Evolutionary conservation across 2,329 filamentous ascomycete species (phyloP).

Genomic region (Teratosphaeria zuluensis): DNA sequence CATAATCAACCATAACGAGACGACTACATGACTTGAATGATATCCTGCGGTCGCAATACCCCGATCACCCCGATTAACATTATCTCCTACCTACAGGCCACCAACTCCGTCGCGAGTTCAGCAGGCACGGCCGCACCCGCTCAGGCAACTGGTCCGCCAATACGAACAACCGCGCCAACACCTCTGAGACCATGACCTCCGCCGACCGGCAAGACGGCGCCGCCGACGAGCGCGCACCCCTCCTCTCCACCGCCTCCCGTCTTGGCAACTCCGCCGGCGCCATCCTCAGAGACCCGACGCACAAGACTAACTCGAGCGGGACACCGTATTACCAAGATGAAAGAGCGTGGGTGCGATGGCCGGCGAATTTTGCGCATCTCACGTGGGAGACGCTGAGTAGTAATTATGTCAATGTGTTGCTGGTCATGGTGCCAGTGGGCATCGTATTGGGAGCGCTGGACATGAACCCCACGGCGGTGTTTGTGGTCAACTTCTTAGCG

Average conservation of each 20-base stretch:
- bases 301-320: constrained; percentile 5
- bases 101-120: constrained; percentile 9
- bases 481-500: constrained; percentile 70
- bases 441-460: constrained; percentile 54
- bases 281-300: constrained; percentile 1
- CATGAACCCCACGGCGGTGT: constrained; percentile 59
- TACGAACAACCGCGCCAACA: background rate
- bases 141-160: constrained; percentile 4
- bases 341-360: constrained; percentile 23
- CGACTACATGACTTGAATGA: background rate
- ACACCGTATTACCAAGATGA: constrained; percentile 18
- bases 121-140: constrained; percentile 10
- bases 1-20: background rate
- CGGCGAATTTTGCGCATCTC: constrained; percentile 24
- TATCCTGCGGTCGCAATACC: background rate
- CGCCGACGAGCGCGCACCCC: constrained; percentile 12
- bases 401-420: constrained; percentile 57
- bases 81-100: background rate
- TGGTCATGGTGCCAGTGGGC: constrained; percentile 65
- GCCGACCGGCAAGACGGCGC: constrained; percentile 2
- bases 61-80: background rate
- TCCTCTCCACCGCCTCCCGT: constrained; percentile 10
- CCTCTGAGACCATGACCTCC: background rate
- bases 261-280: constrained; percentile 8
- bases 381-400: constrained; percentile 37